A percentile compares a stretch with the other conserved stretches of the same genome.
Conservation (phyloP, 208 protist species). For the Acanthamoeba triangularis region DNA sequence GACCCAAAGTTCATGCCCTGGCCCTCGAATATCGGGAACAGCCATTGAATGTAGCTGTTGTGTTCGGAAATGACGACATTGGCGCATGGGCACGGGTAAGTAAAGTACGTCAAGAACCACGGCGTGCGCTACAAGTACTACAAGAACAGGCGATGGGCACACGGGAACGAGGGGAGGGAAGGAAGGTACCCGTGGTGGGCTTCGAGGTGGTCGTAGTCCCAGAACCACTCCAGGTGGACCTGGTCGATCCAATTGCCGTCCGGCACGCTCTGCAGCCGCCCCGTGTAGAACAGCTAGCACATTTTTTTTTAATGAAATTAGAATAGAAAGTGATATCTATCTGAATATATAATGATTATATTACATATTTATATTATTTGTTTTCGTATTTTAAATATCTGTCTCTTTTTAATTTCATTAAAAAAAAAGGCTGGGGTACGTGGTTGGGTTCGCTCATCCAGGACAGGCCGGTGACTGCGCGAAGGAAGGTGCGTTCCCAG, state of each 20-base stretch:
- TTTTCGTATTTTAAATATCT: not conserved
- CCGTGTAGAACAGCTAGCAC: conserved; percentile 53
- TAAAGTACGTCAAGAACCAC: too few relatives aligned
- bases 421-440: not conserved
- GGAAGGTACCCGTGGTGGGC: not conserved
- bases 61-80: too few relatives aligned
- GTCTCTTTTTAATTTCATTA: not conserved
- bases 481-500: not conserved
- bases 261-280: conserved; percentile 32
- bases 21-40: conserved; percentile 62
- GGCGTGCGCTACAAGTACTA: too few relatives aligned
- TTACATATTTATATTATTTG: not conserved
- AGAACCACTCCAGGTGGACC: conserved; percentile 65
- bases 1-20: conserved; percentile 70
- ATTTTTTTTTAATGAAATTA: not conserved
- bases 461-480: not conserved
- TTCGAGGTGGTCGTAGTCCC: conserved; percentile 63
- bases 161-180: not conserved
- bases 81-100: not conserved
- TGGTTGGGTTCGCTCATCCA: conserved; percentile 55
- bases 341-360: not conserved
- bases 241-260: conserved; percentile 58
- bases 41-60: conserved; percentile 47
- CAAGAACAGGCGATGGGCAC: not conserved
- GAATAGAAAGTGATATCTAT: not conserved